These are phyloP conservation scores for Daldinia vernicosa DNA, from an alignment of 495 filamentous ascomycete species.

Conservation along the genomic window DNA sequence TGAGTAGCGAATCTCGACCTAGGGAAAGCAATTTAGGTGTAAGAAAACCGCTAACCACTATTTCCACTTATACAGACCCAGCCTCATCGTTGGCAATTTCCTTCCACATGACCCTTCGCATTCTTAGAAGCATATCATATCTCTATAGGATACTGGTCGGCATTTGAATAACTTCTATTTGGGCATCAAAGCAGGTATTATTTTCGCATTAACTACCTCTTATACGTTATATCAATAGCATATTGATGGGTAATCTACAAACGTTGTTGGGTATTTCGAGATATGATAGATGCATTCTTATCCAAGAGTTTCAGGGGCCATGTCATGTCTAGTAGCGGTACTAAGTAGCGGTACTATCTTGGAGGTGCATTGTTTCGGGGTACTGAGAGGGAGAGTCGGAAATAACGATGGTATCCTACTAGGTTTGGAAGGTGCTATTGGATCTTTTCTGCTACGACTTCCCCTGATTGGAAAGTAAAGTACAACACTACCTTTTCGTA, in stretches of 20 bases:
- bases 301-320: constrained; percentile 17
- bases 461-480: constrained; percentile 32
- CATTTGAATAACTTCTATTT: constrained; percentile 11
- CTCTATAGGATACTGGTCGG: constrained; percentile 1
- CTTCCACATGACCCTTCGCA: constrained; percentile 70
- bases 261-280: constrained; percentile 9
- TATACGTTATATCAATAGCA: constrained; percentile 26
- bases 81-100: constrained; percentile 96
- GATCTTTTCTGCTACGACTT: constrained; percentile 27
- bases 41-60: constrained; percentile 23
- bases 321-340: constrained; percentile 17
- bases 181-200: constrained; percentile 11
- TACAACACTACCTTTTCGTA: constrained; percentile 33
- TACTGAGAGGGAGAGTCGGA: constrained; percentile 10
- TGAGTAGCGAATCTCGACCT: constrained; percentile 58
- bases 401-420: constrained; percentile 28
- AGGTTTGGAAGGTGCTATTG: constrained; percentile 40
- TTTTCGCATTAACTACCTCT: constrained; percentile 11
- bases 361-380: constrained; percentile 3
- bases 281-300: constrained; percentile 38
- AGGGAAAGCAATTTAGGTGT: neutral
- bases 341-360: constrained; percentile 13
- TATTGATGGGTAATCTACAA: constrained; percentile 8
- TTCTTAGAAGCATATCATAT: constrained; percentile 26
- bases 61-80: constrained; percentile 67